Evolutionary conservation across 2,329 filamentous ascomycete species (phyloP).

Genomic region (Cercospora zeina): DNA sequence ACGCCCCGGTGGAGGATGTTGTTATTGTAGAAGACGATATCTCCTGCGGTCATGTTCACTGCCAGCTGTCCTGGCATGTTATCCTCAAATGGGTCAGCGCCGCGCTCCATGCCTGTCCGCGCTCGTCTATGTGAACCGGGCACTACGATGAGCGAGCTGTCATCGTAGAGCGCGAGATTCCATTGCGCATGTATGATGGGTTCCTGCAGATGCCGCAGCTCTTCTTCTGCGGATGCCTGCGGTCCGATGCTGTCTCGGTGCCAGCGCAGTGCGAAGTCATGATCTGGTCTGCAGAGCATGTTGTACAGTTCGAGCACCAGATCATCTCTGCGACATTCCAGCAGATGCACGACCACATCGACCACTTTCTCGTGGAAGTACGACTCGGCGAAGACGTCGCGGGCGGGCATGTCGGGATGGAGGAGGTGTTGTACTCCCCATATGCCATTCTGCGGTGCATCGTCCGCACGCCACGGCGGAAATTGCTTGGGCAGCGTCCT

Average conservation of each 20-base stretch:
- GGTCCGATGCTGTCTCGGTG: slow-evolving; percentile 79
- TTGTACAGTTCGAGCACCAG: slow-evolving; percentile 89
- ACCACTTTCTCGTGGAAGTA: slow-evolving; percentile 73
- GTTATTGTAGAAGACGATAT: slow-evolving; percentile 86
- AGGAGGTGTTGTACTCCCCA: slow-evolving; percentile 89
- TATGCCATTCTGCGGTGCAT: slow-evolving; percentile 61
- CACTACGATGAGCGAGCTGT: slow-evolving; percentile 71
- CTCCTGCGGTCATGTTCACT: slow-evolving; percentile 69
- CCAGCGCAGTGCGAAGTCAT: slow-evolving; percentile 75
- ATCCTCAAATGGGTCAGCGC: slow-evolving; percentile 64
- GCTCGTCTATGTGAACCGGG: slow-evolving; percentile 73
- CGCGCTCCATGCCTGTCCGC: slow-evolving; percentile 68
- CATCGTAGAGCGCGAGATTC: slow-evolving; percentile 78
- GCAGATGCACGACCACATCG: slow-evolving; percentile 62
- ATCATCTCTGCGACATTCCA: slow-evolving; percentile 56
- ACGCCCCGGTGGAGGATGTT: slow-evolving; percentile 78
- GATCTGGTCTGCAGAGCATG: slow-evolving; percentile 71
- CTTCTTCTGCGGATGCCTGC: slow-evolving; percentile 65
- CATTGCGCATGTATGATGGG: slow-evolving; percentile 78
- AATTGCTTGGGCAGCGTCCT: slow-evolving; percentile 88
- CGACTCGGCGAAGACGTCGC: slow-evolving; percentile 60
- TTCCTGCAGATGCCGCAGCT: slow-evolving; percentile 60
- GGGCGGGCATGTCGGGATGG: slow-evolving; percentile 67
- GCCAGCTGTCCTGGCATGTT: slow-evolving; percentile 63
- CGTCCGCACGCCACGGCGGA: slow-evolving; percentile 70